Percentiles rank a stretch among this genome's conserved stretches.
Evolutionary conservation across 192 early-diverging fungal species (phyloP).

Genomic region (Backusella morwellensis): DNA sequence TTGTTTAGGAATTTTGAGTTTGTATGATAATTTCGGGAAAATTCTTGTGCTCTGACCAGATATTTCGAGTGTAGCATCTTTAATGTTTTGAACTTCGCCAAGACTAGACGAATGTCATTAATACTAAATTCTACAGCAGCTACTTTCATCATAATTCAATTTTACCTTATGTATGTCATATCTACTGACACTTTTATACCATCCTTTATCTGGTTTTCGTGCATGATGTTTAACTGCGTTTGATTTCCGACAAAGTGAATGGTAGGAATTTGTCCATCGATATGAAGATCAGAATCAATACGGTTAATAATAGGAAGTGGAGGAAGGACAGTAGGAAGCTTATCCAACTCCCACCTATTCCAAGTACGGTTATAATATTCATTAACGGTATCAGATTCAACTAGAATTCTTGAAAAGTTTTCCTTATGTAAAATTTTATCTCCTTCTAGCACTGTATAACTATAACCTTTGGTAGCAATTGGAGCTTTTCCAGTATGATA

Average conservation of each 20-base stretch:
- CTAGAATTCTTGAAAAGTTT: not conserved
- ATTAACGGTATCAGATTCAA: not conserved
- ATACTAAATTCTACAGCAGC: not conserved
- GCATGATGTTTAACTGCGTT: not conserved
- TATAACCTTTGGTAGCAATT: not conserved
- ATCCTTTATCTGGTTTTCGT: not conserved
- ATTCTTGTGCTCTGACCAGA: not conserved
- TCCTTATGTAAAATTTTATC: not conserved
- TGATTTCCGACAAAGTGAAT: constrained; percentile 8
- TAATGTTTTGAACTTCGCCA: not conserved
- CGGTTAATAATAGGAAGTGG: constrained; percentile 8
- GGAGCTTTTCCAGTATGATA: not conserved
- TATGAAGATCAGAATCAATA: not conserved
- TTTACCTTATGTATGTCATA: constrained; percentile 11
- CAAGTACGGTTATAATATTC: not conserved
- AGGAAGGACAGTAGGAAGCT: not conserved
- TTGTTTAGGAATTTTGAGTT: not conserved
- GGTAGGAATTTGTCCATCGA: constrained; percentile 5
- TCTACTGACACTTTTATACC: not conserved
- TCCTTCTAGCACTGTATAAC: not conserved
- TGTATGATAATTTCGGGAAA: constrained; percentile 1
- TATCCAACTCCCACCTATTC: not conserved
- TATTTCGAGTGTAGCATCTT: not conserved
- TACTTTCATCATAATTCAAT: too few species aligned
- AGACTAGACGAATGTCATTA: not conserved